Evolutionary conservation across 2,329 filamentous ascomycete genomes (phyloP).

Genomic region (Colletotrichum cuscutae): DNA sequence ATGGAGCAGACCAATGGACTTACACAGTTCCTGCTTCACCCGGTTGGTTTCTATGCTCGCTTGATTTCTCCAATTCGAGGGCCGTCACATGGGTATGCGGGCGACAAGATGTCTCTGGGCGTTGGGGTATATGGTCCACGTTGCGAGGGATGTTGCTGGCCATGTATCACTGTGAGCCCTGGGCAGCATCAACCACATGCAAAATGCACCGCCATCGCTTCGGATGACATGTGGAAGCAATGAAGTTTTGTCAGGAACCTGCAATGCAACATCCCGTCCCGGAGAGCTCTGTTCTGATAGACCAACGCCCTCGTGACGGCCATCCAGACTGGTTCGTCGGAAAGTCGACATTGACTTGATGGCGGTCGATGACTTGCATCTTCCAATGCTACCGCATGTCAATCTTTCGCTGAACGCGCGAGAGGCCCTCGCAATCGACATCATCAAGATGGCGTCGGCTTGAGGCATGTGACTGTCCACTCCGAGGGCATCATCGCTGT

Average conservation of each 20-base stretch:
- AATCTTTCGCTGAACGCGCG: fast-evolving
- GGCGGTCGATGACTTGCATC: not conserved
- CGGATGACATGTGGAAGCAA: not conserved
- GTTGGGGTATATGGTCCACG: not conserved
- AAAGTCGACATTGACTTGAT: not conserved
- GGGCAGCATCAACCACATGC: not conserved
- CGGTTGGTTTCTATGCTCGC: not conserved
- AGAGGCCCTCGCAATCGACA: not conserved
- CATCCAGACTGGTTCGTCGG: not conserved
- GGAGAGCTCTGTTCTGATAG: not conserved
- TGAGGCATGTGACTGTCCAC: not conserved
- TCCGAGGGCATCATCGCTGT: not conserved
- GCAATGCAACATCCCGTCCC: not conserved
- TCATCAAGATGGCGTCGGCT: not conserved
- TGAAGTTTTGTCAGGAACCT: not conserved
- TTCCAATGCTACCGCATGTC: not conserved
- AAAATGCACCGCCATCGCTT: not conserved
- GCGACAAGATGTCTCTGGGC: not conserved
- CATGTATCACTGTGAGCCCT: not conserved
- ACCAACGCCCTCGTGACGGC: not conserved
- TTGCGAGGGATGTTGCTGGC: not conserved
- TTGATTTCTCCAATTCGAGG: not conserved
- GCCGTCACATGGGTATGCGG: not conserved
- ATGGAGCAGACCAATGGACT: not conserved
- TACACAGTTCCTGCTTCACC: conserved; percentile 1